Conservation (phyloP, 306 rosid genomes). For the Trichosanthes cucumerina region DNA sequence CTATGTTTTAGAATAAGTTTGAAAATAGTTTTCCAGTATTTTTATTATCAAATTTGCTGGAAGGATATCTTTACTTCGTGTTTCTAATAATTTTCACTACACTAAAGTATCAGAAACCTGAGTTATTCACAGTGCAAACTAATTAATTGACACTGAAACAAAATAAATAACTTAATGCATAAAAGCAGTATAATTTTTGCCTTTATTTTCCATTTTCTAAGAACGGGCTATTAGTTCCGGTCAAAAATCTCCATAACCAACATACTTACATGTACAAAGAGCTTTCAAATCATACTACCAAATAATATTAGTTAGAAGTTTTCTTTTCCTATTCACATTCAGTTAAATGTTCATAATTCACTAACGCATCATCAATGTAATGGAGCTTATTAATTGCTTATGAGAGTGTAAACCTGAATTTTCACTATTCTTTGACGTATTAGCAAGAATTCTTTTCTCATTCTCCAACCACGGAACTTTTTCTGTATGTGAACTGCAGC, state of each 20-base stretch:
- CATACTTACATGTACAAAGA: neutral
- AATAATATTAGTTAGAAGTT: neutral
- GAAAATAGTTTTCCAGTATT: neutral
- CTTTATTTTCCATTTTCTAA: neutral
- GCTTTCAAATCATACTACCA: neutral
- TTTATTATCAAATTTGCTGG: neutral
- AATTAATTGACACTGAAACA: neutral
- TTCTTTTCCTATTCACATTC: neutral
- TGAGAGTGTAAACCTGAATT: slow-evolving; percentile 55
- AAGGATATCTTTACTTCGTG: neutral
- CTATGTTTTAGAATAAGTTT: neutral
- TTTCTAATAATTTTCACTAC: neutral
- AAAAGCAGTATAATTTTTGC: neutral
- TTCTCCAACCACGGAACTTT: slow-evolving; percentile 85
- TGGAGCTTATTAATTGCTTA: neutral
- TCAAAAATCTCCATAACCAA: neutral
- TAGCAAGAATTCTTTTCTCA: slow-evolving; percentile 73
- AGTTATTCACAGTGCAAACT: neutral
- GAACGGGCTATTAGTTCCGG: neutral
- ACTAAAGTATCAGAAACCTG: neutral
- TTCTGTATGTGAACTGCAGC: slow-evolving; percentile 81
- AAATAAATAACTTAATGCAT: neutral
- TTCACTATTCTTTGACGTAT: slow-evolving; percentile 83
- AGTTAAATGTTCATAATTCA: neutral
- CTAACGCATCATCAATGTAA: neutral